phyloP scores from a whole-genome alignment of 164 flowering plant genomes.

The Echeveria elegans region DNA sequence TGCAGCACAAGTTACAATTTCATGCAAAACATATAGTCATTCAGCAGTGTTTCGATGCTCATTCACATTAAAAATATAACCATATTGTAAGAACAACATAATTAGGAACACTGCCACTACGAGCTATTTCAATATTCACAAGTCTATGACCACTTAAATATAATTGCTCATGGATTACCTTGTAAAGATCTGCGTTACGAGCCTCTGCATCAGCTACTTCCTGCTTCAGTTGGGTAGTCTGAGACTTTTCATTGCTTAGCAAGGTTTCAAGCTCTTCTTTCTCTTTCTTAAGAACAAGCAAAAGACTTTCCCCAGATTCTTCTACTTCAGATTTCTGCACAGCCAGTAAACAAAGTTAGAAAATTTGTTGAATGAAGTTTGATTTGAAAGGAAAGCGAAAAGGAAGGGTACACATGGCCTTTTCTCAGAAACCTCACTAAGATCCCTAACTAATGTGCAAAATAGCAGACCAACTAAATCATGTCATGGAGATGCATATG shows the following conservation, averaged over 20 bases:
- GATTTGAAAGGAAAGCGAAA: neutral
- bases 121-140: neutral
- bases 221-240: conserved; percentile 63
- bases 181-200: conserved; percentile 65
- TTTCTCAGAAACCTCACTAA: neutral
- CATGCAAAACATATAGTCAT: too few species aligned
- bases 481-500: neutral
- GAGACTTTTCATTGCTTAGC: conserved; percentile 67
- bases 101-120: neutral
- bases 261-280: conserved; percentile 79
- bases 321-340: conserved; percentile 46
- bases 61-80: neutral
- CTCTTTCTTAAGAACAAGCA: conserved; percentile 60
- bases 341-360: neutral
- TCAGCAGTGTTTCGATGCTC: neutral
- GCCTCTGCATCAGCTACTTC: conserved; percentile 66
- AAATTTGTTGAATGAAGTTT: too few species aligned
- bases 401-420: too few species aligned
- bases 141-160: neutral
- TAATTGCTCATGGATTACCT: conserved; percentile 35
- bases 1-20: conserved; percentile 17
- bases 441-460: neutral
- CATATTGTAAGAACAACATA: too few species aligned
- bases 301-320: conserved; percentile 37
- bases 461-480: neutral